Base-by-base conservation (phyloP, 2,329 filamentous ascomycete species). In the Colletotrichum australisinense region DNA sequence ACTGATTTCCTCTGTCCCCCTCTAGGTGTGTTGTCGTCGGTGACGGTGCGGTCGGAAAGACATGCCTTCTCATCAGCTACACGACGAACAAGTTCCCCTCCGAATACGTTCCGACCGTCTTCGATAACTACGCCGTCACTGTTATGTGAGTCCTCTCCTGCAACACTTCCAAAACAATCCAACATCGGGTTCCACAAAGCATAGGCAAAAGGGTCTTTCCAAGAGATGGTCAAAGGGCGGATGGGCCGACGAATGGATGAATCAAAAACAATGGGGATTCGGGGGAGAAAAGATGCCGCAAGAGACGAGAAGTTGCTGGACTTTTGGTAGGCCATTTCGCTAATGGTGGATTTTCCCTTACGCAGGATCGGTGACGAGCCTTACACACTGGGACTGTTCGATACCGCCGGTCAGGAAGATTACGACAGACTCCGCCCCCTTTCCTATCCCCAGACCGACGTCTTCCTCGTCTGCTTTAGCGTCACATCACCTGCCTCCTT, bases 11-110 rank as follows among this genome's bases (percentile, higher is more conserved):
- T 46, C 30, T 69, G 58, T 38, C 30, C 52, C 57, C 49, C 55
- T 73, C 59, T 73, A 99, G 97, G 87, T 99, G 97, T 87, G 97
- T 99, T 81, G 97, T 99, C 79, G 97, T 99, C 80, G 97, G 97
- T 84, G 97, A 99, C 86, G 97, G 97, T 95, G 97, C 97, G 77
- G 97, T 99, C 79, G 97, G 97, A 84, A 99, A 99, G 90, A 99
- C 97, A 78, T 99, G 97, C 87, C 92, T 99, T 77, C 92, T 99
- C 82, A 99, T 99, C 87, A 97, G 95, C 84, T 99, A 99, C 87
- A 99, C 97, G 77, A 99, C 97, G 76, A 99, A 99, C 90, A 98
- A 98, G 81, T 99, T 99, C 85, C 97, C 97, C 46, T 98, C 95
- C 80, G 97, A 99, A 95, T 99, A 99, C 85, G 97, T 99, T 72